Evolutionary conservation across 345 rosid genomes (phyloP).

Genomic region (Odontarrhena argentea): DNA sequence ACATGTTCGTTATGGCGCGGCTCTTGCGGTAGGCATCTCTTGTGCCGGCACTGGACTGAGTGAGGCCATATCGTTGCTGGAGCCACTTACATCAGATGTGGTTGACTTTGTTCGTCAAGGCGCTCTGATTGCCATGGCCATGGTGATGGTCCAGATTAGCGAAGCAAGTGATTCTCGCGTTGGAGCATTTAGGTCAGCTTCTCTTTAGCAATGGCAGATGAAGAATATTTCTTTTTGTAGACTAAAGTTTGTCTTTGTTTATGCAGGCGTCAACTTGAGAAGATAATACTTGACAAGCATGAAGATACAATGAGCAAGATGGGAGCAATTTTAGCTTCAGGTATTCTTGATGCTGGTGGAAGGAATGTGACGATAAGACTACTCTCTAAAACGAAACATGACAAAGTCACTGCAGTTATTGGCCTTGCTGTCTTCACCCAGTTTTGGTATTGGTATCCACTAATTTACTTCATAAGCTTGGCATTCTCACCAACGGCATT

Average conservation of each 20-base stretch:
- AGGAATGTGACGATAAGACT: conserved; percentile 89
- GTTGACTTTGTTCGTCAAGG: conserved; percentile 99
- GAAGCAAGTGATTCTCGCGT: conserved; percentile 94
- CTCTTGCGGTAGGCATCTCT: conserved; percentile 96
- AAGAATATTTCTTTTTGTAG: background rate
- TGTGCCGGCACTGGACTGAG: conserved; percentile 95
- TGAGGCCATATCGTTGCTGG: conserved; percentile 90
- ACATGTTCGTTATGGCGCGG: conserved; percentile 97
- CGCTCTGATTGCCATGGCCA: conserved; percentile 96
- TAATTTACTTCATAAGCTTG: conserved; percentile 80
- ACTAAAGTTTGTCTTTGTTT: background rate
- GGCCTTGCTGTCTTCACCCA: conserved; percentile 97
- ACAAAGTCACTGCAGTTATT: conserved; percentile 87
- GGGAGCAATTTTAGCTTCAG: conserved; percentile 97
- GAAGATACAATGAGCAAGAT: conserved; percentile 99
- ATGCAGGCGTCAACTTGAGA: conserved; percentile 80
- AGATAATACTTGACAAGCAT: conserved; percentile 86
- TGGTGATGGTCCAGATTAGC: conserved; percentile 93
- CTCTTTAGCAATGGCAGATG: background rate
- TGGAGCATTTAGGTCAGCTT: conserved; percentile 76
- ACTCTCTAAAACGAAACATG: conserved; percentile 92
- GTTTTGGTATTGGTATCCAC: conserved; percentile 98
- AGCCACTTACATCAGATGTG: conserved; percentile 87
- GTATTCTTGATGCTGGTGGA: conserved; percentile 97
- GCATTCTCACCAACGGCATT: conserved; percentile 92